Percentiles rank a stretch among this genome's conserved stretches.
phyloP scores from a whole-genome alignment of 768 basidiomycete species.

The Mycena rebaudengoi region DNA sequence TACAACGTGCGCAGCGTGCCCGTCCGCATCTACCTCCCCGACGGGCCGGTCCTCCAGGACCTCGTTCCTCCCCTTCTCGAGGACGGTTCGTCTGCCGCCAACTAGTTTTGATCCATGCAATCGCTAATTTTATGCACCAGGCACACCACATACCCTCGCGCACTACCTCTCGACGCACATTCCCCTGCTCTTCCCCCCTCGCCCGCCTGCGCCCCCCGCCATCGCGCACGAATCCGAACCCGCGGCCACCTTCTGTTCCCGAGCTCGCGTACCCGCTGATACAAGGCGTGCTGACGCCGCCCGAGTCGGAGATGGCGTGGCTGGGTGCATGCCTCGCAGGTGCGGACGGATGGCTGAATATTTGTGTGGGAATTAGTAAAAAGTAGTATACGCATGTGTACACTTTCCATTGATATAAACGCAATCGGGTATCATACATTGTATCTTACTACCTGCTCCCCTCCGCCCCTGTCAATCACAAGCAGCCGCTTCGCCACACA shows the following conservation, averaged over 20 bases:
- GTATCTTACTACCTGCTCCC: constrained; percentile 81
- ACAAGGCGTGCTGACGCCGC: constrained; percentile 85
- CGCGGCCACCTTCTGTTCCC: constrained; percentile 42
- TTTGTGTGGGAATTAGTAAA: constrained; percentile 75
- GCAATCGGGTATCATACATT: constrained; percentile 54
- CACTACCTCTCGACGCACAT: constrained; percentile 75
- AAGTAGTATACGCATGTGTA: constrained; percentile 32
- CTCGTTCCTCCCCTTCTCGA: constrained; percentile 81
- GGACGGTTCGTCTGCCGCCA: constrained; percentile 70
- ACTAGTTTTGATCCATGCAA: constrained; percentile 6
- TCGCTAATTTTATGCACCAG: constrained; percentile 47
- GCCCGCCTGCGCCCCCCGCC: constrained; percentile 53
- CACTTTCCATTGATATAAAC: too few relatives aligned
- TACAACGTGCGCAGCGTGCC: constrained; percentile 91
- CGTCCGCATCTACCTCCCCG: constrained; percentile 87
- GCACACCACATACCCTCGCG: constrained; percentile 75
- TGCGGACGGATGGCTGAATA: constrained; percentile 94
- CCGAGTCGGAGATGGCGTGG: constrained; percentile 93
- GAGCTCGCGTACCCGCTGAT: constrained; percentile 81
- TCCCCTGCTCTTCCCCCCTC: constrained; percentile 79
- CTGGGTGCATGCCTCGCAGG: constrained; percentile 91
- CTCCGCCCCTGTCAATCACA: constrained; percentile 77
- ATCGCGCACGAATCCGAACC: constrained; percentile 48
- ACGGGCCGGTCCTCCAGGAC: constrained; percentile 92
- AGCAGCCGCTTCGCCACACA: constrained; percentile 85